Evolutionary conservation across 2,329 filamentous ascomycete species (phyloP), one percentile per base, ranked within the genome.

Genomic region (Coniosporium tulheliwenetii): DNA sequence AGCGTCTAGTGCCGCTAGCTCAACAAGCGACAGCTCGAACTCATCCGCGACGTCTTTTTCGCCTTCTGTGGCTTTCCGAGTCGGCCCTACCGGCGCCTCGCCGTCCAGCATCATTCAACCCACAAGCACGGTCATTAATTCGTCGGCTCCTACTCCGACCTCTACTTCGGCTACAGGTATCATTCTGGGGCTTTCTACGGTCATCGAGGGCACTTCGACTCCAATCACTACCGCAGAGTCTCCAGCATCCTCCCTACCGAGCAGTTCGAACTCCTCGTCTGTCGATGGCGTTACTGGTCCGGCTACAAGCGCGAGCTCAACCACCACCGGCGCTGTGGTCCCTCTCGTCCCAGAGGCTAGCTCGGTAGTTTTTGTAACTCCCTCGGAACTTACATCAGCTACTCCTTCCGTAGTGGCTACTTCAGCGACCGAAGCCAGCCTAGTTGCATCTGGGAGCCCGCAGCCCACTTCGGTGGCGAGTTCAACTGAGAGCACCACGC

Each of bases 161-260:
- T 33, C 32, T 3, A 12, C 32, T 13, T 33, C 32, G 10, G 32
- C 32, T 33, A 33, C 32, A 10, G 47, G 52, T 8, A 53, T 58
- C 44, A 53, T 54, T 30, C 53, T 59, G 16, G 56, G 56, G 12
- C 43, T 59, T 5, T 54, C 53, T 4, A 56, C 53, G 3, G 47
- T 55, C 38, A 47, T 57, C 13, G 49, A 31, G 35, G 48, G 32
- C 8, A 33, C 10, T 13, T 10, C 15, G 49, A 47, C 32, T n/a
- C 29, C 41, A 8, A 30, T 37, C 29, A 44, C 41, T 36, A 41
- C 40, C 9, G 33, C 39, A 12, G 41, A 14, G 19, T 26, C 19
- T 26, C 19, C 19, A 26, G 19, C 19, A 26, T 4, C 19, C 19
- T 26, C 19, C 19, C 19, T 26, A 26, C 19, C 19, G 19, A 26